These are phyloP conservation scores for Penicillium sp. DNA, from an alignment of 2,329 filamentous ascomycete species.

Conservation along the genomic window DNA sequence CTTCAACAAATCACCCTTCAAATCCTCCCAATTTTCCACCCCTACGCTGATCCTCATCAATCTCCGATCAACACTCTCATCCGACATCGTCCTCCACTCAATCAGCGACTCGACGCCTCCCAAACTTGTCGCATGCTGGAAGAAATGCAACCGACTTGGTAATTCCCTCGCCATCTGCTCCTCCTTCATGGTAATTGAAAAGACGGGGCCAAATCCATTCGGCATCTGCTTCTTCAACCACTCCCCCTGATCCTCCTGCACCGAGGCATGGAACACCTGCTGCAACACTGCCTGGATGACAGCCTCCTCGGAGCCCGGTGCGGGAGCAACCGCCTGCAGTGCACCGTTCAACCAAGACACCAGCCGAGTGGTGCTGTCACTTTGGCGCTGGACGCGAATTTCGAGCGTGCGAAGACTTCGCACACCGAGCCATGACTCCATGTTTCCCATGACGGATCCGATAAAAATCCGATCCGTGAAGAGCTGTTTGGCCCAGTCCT, in stretches of 20 bases:
- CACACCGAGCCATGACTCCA: constrained; percentile 90
- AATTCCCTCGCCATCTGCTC: constrained; percentile 58
- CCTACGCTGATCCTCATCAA: constrained; percentile 79
- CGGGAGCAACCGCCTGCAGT: constrained; percentile 36
- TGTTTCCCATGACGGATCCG: constrained; percentile 76
- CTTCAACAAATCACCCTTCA: constrained; percentile 66
- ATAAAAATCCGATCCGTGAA: constrained; percentile 66
- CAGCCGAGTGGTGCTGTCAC: constrained; percentile 60
- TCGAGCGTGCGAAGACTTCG: constrained; percentile 80
- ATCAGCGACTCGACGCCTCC: constrained; percentile 94
- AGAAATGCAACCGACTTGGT: constrained; percentile 72
- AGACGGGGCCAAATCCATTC: constrained; percentile 81
- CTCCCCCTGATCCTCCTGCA: constrained; percentile 61
- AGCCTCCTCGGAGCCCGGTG: constrained; percentile 37
- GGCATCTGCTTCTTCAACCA: constrained; percentile 91
- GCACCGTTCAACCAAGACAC: constrained; percentile 64
- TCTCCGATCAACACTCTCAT: constrained; percentile 62
- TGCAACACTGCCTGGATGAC: constrained; percentile 52
- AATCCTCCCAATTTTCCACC: constrained; percentile 78
- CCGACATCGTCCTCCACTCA: constrained; percentile 91
- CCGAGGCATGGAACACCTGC: constrained; percentile 67
- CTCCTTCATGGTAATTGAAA: constrained; percentile 63
- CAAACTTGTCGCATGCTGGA: constrained; percentile 90
- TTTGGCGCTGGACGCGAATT: constrained; percentile 72
- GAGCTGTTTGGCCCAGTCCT: constrained; percentile 57